phyloP scores from a whole-genome alignment of 371 early-diverging fungal genomes.

The Rhizopus sp. region DNA sequence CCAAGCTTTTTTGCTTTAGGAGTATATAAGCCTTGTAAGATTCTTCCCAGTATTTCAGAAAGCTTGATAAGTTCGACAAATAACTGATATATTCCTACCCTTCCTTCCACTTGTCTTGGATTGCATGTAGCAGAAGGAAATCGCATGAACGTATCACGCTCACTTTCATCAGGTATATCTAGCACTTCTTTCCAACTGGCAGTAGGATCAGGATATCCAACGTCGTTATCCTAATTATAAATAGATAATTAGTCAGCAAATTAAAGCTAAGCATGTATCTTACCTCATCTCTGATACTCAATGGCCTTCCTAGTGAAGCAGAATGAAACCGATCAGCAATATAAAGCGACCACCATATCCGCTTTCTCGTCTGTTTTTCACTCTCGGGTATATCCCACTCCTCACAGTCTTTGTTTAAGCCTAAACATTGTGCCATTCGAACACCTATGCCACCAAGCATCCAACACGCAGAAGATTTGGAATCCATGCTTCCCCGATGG shows the following conservation, averaged over 20 bases:
- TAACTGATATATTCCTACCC: constrained; percentile 37
- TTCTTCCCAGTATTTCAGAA: constrained; percentile 45
- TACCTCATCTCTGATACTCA: constrained; percentile 50
- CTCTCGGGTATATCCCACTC: constrained; percentile 46
- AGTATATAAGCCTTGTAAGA: constrained; percentile 47
- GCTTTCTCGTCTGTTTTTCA: constrained; percentile 48
- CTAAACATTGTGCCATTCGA: constrained; percentile 42
- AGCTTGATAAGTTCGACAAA: constrained; percentile 48
- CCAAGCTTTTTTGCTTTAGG: constrained; percentile 43
- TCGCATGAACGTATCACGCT: constrained; percentile 15
- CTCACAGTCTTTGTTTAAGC: constrained; percentile 43
- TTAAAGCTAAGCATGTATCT: not conserved
- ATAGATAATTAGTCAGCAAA: not conserved
- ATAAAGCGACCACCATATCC: constrained; percentile 51
- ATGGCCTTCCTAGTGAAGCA: constrained; percentile 46
- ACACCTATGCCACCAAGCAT: constrained; percentile 41
- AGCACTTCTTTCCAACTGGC: constrained; percentile 44
- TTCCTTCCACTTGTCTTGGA: constrained; percentile 25
- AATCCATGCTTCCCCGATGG: constrained; percentile 44
- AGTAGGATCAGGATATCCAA: constrained; percentile 38
- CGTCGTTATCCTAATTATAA: constrained; percentile 40
- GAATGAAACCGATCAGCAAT: constrained; percentile 48
- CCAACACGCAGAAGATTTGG: constrained; percentile 51
- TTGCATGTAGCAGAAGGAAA: constrained; percentile 42
- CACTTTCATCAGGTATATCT: constrained; percentile 34